Evolutionary conservation across 768 basidiomycete genomes (phyloP), one percentile per base, ranked within the genome.

Genomic region (Daedaleopsis nitida): DNA sequence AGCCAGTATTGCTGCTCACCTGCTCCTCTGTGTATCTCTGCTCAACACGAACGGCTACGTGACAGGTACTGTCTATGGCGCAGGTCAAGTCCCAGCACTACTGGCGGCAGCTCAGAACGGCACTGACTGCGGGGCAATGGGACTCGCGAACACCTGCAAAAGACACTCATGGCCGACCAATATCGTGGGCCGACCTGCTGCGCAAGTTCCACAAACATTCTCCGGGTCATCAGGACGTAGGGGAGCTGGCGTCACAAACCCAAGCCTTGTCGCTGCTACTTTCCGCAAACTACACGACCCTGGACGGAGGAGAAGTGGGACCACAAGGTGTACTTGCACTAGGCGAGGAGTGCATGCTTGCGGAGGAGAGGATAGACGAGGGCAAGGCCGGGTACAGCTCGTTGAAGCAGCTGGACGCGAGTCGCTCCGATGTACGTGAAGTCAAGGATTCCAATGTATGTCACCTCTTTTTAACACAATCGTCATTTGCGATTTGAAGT

Each of bases 191-290:
- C 1, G 89, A 92, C 68, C 82, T 94, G 13, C 74, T 94, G 43
- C 83, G 91, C 65, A 95, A 95, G 74, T 93, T 92, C 77, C 87
- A 89, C 71, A 95, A 95, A 65, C 93, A 95, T 65, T 89, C 87
- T 68, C 73, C 72, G 6, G 86, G 87, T 0, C 85, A 80, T 65
- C 67, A 72, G 62, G 86, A 87, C 59, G 77, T 89, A 14, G 79
- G 85, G 3, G 85, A 88, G 65, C 78, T 91, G 60, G 89, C 87
- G 17, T 82, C 80, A 0, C 85, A 88, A 67, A 91, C 85, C 0
- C 88, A 87, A 35, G 80, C 81, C 0, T 76, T 93, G 34, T 82
- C 84, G 6, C 69, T 89, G 35, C 77, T 89, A 48, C 64, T 78
- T 11, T 70, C 72, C 21, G 69, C 65, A 1, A 78, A 78, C 47